Evolutionary conservation across 2,329 filamentous ascomycete species (phyloP), one percentile per base, ranked within the genome.

Genomic region (Ophiostoma sp.): DNA sequence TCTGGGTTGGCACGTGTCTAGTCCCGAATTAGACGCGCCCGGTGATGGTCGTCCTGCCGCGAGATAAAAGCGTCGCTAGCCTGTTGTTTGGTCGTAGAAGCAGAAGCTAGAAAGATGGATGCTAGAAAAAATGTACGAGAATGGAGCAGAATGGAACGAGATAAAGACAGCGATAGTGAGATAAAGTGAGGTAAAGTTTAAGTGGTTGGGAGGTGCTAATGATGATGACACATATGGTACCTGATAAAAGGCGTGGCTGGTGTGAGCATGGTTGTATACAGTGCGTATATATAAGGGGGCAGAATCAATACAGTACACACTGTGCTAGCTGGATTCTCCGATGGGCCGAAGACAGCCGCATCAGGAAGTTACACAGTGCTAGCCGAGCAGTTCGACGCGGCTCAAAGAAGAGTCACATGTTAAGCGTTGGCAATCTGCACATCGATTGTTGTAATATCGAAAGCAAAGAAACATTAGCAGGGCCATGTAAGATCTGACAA

Each of bases 1-100:
- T 44, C 11, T 48, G 52, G 54, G 35, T 52, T 64, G 67, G 64
- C 41, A 64, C 65, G 69, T 65, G 65, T 68, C 65, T 70, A 70
- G 69, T 67, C 52, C 52, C 33, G 36, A 68, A 60, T 36, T 39
- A 39, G 66, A 64, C 52, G 39, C 66, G 65, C 39, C 27, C 36
- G 62, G 62, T 39, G 35, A 65, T 41, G 35, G 20, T 65, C 62
- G 62, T 64, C 31, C 17, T 17, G 35, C 39, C n/a, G 39, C 23
- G 57, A 31, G 57, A 57, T 57, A 27, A 62, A 62, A 62, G 52
- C n/a, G 52, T 57, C 52, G 7, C 23, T 57, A 62, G 57, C 15
- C 13, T 31, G 57, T 7, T 13, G 23, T 8, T 48, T 57, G 23
- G 52, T 10, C 23, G 48, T 15, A 27, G 52, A 57, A 57, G n/a